phyloP scores from a whole-genome alignment of 139 green algal species.

The Chlorella vulgaris region DNA sequence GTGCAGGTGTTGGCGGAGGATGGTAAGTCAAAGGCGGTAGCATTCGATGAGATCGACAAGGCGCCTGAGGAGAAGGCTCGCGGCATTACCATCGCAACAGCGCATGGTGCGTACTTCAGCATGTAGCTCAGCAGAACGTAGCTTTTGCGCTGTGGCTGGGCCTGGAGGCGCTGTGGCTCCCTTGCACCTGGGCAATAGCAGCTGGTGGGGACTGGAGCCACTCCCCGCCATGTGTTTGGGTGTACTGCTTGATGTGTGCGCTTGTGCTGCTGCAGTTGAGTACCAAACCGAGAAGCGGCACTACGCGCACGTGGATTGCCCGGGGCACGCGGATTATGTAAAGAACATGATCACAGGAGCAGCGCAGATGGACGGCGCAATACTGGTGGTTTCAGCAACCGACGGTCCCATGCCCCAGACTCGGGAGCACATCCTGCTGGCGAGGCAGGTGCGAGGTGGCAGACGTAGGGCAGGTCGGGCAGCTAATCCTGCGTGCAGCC shows the following conservation, averaged over 20 bases:
- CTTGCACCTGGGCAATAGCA: too few relatives aligned
- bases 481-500: too few relatives aligned
- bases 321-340: slow-evolving; percentile 98
- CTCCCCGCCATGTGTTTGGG: neutral
- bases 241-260: neutral
- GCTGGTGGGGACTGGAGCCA: too few relatives aligned
- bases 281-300: slow-evolving; percentile 97
- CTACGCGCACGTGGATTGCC: slow-evolving; percentile 99
- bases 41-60: slow-evolving; percentile 99
- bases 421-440: slow-evolving; percentile 97
- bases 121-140: too few relatives aligned
- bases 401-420: slow-evolving; percentile 99
- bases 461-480: neutral
- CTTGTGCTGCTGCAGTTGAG: slow-evolving; percentile 78
- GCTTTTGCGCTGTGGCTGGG: neutral
- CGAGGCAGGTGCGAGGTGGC: slow-evolving; percentile 74
- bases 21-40: slow-evolving; percentile 76
- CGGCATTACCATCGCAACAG: slow-evolving; percentile 99
- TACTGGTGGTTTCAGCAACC: slow-evolving; percentile 95
- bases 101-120: slow-evolving; percentile 74
- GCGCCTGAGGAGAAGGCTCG: slow-evolving; percentile 98
- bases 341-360: slow-evolving; percentile 99
- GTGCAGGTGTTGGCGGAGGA: slow-evolving; percentile 57
- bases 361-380: slow-evolving; percentile 98
- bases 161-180: too few relatives aligned